These are phyloP conservation scores for Vicia sativa DNA, from an alignment of 306 rosid genomes.

Conservation along the genomic window DNA sequence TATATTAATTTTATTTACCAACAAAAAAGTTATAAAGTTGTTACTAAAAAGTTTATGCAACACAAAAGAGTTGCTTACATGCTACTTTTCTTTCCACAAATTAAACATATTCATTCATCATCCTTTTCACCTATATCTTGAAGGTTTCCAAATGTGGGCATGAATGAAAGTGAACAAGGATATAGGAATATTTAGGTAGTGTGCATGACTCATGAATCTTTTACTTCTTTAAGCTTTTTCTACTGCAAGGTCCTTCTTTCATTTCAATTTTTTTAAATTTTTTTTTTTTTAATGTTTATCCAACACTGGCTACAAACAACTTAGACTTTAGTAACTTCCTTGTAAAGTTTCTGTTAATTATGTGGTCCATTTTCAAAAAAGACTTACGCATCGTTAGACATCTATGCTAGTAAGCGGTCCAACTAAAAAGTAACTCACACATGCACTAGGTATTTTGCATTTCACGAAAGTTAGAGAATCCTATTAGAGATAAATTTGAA, in stretches of 20 bases:
- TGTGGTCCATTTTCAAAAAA: neutral
- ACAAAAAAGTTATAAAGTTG: conserved; percentile 28
- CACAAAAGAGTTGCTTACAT: conserved; percentile 31
- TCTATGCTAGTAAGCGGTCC: neutral
- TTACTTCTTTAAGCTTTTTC: conserved; percentile 28
- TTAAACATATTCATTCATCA: conserved; percentile 13
- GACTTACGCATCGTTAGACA: neutral
- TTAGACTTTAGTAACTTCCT: neutral
- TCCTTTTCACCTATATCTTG: conserved; percentile 27
- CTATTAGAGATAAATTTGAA: neutral
- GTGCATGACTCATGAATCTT: conserved; percentile 43
- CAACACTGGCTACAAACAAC: neutral
- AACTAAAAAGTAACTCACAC: neutral
- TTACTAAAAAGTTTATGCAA: conserved; percentile 31
- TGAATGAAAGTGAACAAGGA: conserved; percentile 31
- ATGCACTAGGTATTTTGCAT: neutral
- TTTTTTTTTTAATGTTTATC: neutral
- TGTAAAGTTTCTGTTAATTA: neutral
- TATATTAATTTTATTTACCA: neutral
- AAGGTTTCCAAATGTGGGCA: conserved; percentile 19
- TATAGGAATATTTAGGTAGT: conserved; percentile 34
- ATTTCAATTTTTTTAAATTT: neutral
- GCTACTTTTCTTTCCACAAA: conserved; percentile 4
- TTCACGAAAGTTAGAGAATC: neutral
- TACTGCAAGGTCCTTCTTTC: conserved; percentile 30